Evolutionary conservation across 345 rosid species (phyloP), one percentile per base, ranked within the genome.

Genomic region (Lepidium africanum): DNA sequence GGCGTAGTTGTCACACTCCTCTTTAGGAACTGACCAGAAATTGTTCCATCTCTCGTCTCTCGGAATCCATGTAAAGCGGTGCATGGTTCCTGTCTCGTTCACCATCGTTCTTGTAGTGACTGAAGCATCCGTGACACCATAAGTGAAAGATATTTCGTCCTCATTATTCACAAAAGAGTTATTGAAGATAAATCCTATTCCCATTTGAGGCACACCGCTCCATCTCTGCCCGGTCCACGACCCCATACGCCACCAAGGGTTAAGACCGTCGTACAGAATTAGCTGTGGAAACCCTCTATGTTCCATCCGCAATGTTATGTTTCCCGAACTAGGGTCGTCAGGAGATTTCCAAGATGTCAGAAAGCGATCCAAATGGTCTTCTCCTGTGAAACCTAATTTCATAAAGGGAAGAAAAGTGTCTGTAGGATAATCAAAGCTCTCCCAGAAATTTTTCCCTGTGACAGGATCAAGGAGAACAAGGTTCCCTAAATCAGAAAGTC

Each of bases 381-480:
- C 33, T 7, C 68, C 38, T 62, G 80, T 71, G 77, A 79, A 64
- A 2, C 97, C 96, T 0, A 91, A 53, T 51, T 63, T 88, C 96
- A 88, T 86, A 56, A 51, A 75, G 0, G 93, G 87, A 59, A 86
- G 82, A 51, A 74, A 3, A 17, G 88, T 84, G 60, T 84, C 73
- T 8, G 93, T 78, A 1, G 91, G 96, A 64, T 85, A 32, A 69
- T 88, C 88, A 71, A 88, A 88, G 56, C 96, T 86, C 69, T 91
- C 87, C 96, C 96, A 91, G 6, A 79, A 67, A 14, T 3, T 14
- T 16, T n/a, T 52, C 58, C 13, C 37, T 37, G 55, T 60, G 39
- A 63, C 57, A 27, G 77, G 59, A 7, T 76, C 80, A 67, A 71
- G 46, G 38, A 86, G 50, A 25, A 83, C 83, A 7, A 88, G 82